Evolutionary conservation across 148 eudicot genomes (phyloP), one percentile per base, ranked within the genome.

Genomic region (Rhododendron henanense): DNA sequence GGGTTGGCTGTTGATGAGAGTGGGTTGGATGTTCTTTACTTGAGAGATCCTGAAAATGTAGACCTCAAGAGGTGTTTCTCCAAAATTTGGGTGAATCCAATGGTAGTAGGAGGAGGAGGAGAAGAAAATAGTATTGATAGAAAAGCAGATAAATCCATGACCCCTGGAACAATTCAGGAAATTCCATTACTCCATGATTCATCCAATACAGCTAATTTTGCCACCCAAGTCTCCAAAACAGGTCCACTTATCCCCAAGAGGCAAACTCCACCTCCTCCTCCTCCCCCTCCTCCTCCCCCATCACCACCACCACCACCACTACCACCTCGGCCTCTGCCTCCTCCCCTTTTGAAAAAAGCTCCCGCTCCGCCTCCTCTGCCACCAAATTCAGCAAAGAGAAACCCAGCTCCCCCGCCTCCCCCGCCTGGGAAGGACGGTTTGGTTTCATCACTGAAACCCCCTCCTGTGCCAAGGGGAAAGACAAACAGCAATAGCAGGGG

Each of bases 1-100:
- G 90, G 90, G 53, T 16, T 89, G 3, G 77, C 89, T 5, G 90
- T 89, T n/a, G 92, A 92, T 59, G 92, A 90, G 67, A 81, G 85
- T 50, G 92, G 87, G 23, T n/a, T 83, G 53, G 94, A 92, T 81
- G 92, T 90, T 59, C 51, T 90, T 33, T 89, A 88, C 74, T 35
- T 89, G 78, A 91, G 89, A 35, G 87, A 85, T 53, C 10, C 82
- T 15, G 91, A 90, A 75, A 59, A 78, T 16, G 83, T 88, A 37
- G 76, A 86, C 41, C 79, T 89, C 19, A 63, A 47, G 75, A 83
- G 74, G 57, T 83, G 89, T 81, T 88, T 92, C 57, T 87, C 93
- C 25, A 88, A 83, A 85, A 87, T 90, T 86, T 91, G 91, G 93
- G 13, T 84, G 10, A 87, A 90, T 88, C 89, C 89, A 33, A 76